Evolutionary conservation across 2,329 filamentous ascomycete genomes (phyloP).

Genomic region (Calonectria crousiana): DNA sequence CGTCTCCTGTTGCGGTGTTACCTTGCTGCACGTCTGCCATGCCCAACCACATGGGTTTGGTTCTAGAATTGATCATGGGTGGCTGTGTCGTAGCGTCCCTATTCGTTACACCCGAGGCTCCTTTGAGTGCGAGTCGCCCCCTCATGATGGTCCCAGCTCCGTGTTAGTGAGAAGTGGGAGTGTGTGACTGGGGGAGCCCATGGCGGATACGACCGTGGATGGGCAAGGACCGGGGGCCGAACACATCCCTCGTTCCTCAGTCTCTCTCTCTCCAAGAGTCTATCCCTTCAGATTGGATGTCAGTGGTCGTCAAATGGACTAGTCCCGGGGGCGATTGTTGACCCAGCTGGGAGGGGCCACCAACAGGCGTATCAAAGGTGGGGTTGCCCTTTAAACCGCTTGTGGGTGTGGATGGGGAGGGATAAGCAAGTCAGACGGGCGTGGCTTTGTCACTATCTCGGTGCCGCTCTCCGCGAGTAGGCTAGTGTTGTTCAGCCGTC

Average conservation of each 20-base stretch:
- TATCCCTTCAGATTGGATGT: conserved; percentile 14
- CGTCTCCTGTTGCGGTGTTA: conserved; percentile 8
- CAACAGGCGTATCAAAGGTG: conserved; percentile 16
- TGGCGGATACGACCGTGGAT: conserved; percentile 5
- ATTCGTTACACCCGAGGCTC: conserved; percentile 20
- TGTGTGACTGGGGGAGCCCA: conserved; percentile 18
- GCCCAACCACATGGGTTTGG: conserved; percentile 23
- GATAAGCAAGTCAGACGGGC: conserved; percentile 21
- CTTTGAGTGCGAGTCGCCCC: conserved; percentile 7
- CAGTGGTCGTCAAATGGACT: conserved; percentile 1
- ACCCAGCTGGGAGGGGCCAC: background rate
- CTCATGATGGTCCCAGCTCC: conserved; percentile 2
- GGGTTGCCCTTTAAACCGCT: conserved; percentile 15
- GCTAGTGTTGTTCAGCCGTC: conserved; percentile 26
- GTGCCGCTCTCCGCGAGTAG: conserved; percentile 24
- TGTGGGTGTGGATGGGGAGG: conserved; percentile 7
- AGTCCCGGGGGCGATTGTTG: conserved; percentile 6
- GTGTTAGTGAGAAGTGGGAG: conserved; percentile 10
- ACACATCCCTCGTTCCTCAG: conserved; percentile 1
- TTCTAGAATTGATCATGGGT: conserved; percentile 27
- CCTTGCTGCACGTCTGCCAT: background rate
- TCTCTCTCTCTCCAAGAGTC: background rate
- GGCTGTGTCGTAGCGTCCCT: conserved; percentile 11
- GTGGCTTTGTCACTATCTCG: conserved; percentile 27
- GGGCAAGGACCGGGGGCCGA: conserved; percentile 7